Base-by-base conservation (phyloP, 2,329 filamentous ascomycete species). In the Raffaelea deltoideospora region DNA sequence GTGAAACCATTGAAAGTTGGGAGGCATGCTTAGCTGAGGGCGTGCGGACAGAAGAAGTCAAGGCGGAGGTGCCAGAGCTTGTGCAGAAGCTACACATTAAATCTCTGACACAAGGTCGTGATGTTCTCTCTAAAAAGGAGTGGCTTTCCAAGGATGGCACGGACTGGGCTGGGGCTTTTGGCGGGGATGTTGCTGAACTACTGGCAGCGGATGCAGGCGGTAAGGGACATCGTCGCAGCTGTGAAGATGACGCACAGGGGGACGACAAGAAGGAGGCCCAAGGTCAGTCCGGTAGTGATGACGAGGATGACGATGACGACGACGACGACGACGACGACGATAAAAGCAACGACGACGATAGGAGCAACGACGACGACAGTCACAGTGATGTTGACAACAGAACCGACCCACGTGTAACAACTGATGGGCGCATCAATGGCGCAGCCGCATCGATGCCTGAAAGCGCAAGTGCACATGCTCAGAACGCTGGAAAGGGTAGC, bases 1-100 rank as follows among this genome's bases (percentile, higher is more conserved):
- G 88, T 23, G 90, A 96, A 62, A 95, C 87, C 0, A 93, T 84
- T 45, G 88, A 96, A 59, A 82, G 80, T 0, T 96, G 87, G 85
- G 86, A 95, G 55, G 83, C 86, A 1, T 95, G 88, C 53, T 73
- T 80, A 29, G 76, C 85, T 0, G 87, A 96, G 55, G 88, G 88
- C 11, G 83, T 94, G 0, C 75, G 90, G 3, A 59, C 66, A 13
- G 70, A 76, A 38, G 69, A 74, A 21, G 84, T 95, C 1, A 61
- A 69, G 10, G 69, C 76, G 19, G 79, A 92, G 49, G 64, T 94
- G 0, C 83, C 86, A 0, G 72, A 76, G 1, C 59, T 71, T 10
- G 68, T 88, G 0, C 73, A 81, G 53, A 68, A 79, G 48, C 63
- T 94, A 10, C 88, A 96, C 53, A 82, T 93, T 22, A 65, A 81